Base-by-base conservation (phyloP, 192 early-diverging fungal species). In the Coemansia sp. region DNA sequence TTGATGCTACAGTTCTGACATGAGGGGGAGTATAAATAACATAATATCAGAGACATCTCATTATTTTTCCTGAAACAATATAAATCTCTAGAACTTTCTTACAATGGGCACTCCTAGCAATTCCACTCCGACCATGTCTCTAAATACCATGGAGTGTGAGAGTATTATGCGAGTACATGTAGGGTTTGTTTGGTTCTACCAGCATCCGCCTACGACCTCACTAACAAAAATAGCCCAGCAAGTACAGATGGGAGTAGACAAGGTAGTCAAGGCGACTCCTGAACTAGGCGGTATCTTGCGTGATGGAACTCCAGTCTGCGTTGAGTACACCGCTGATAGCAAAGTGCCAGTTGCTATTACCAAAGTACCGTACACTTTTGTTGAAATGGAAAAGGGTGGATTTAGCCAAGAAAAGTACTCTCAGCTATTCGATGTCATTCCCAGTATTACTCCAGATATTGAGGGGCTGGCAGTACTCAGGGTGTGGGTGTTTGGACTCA, bases 131-230 rank as follows among this genome's bases (percentile, higher is more conserved):
- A 48, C 19, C 19, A 48, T 21, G 46, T 48, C 19, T 9, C 46
- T 48, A 2, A 10, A 19, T 8, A 8, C 19, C 8, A 48, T 21
- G 19, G n/a, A 1, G 10, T 58, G 61, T 25, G 76, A 78, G 36
- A 45, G 51, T 15, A 58, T 62, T 27, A 69, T 55, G 19, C 60
- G 76, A 1, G 70, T 71, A 0, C 73, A 78, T 36, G 65, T 73
- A 14, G 76, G 76, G 2, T 55, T 78, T 21, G 0, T 66, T 4
- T 78, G 76, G 76, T 66, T 78, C 41, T 63, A 60, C 55, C 46
- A 17, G 6, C 46, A 19, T 5, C 46, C 46, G 19, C 21, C 19
- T 9, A 48, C 19, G 8, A 9, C 1, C 8, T 48, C 19, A 19
- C 46, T 48, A 45, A n/a, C 11, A 37, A 44, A 48, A 4, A 37